These are phyloP conservation scores for Dentipellis fragilis DNA, from an alignment of 768 basidiomycete genomes.

Conservation along the genomic window DNA sequence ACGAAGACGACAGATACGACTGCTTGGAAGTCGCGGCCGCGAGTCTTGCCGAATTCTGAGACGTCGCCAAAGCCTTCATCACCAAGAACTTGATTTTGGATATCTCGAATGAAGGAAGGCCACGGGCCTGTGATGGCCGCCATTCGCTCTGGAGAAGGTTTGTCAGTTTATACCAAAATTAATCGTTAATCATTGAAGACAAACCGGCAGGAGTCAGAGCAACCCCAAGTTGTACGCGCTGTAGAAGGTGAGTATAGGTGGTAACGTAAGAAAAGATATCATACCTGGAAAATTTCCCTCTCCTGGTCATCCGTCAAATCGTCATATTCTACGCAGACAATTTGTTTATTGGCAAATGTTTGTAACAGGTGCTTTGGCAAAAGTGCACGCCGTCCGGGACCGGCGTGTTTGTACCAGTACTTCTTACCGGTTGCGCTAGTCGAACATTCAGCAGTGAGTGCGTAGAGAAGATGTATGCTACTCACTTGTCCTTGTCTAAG, in stretches of 20 bases:
- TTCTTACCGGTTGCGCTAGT: conserved; percentile 11
- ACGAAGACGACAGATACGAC: conserved; percentile 22
- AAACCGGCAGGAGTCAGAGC: conserved; percentile 61
- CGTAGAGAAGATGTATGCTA: background rate
- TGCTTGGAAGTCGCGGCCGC: conserved; percentile 28
- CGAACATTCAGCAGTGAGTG: conserved; percentile 32
- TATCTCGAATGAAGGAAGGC: conserved; percentile 45
- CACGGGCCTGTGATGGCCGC: conserved; percentile 54
- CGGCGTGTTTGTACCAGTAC: conserved; percentile 13
- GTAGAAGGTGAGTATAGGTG: background rate
- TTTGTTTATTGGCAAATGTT: conserved; percentile 61
- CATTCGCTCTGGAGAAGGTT: conserved; percentile 41
- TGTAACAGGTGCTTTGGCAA: conserved; percentile 33
- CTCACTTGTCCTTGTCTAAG: conserved; percentile 40
- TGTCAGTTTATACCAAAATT: conserved; percentile 1
- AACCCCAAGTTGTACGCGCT: conserved; percentile 75
- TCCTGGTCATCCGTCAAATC: conserved; percentile 42
- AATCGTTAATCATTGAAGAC: conserved; percentile 4
- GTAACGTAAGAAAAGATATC: background rate
- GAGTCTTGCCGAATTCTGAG: conserved; percentile 27
- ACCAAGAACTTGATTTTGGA: conserved; percentile 38
- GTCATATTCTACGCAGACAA: conserved; percentile 65
- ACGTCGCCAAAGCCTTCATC: conserved; percentile 21
- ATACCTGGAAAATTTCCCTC: conserved; percentile 64
- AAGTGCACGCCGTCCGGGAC: conserved; percentile 32